Base-by-base conservation (phyloP, 2,329 filamentous ascomycete genomes). In the Xylariaceae sp. region DNA sequence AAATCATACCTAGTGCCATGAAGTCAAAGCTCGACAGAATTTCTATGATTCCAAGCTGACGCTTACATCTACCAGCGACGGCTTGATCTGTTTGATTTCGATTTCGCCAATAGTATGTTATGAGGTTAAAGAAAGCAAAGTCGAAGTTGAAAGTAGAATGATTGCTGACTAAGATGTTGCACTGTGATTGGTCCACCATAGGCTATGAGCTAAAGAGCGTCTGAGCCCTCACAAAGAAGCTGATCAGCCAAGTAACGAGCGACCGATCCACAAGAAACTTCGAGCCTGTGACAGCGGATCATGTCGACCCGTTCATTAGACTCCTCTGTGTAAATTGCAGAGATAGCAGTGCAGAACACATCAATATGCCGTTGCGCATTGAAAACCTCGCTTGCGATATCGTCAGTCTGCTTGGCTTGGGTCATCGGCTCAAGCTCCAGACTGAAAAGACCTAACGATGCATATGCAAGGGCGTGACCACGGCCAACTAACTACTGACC, bases 201-300 rank as follows among this genome's bases (percentile, higher is more conserved):
- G n/a, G n/a, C n/a, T n/a, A n/a, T n/a, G n/a, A n/a, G n/a, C n/a
- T 29, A 29, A n/a, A 29, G n/a, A 29, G n/a, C 28, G 28, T 29
- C n/a, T n/a, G n/a, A n/a, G n/a, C n/a, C n/a, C n/a, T n/a, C n/a
- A n/a, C n/a, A n/a, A 38, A 38, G 2, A 44, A 41, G 30, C 9
- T 44, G 6, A 37, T 44, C 19, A 24, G 37, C 16, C 41, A 37
- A 7, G 41, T 24, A 2, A 2, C 39, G 12, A 36, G 9, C 18
- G 41, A 43, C 29, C 36, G 37, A 24, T 39, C 41, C 11, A 19
- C 39, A 31, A 37, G 41, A 4, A 37, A 19, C 2, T 43, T 43
- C 17, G 37, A 43, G 13, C 41, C 41, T 16, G 24, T 31, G 2
- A 35, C 39, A 18, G 17, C 19, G 13, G n/a, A 18, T 4, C 36